Evolutionary conservation across 108 stramenopile genomes (phyloP).

Genomic region (Fragilaria crotonensis): DNA sequence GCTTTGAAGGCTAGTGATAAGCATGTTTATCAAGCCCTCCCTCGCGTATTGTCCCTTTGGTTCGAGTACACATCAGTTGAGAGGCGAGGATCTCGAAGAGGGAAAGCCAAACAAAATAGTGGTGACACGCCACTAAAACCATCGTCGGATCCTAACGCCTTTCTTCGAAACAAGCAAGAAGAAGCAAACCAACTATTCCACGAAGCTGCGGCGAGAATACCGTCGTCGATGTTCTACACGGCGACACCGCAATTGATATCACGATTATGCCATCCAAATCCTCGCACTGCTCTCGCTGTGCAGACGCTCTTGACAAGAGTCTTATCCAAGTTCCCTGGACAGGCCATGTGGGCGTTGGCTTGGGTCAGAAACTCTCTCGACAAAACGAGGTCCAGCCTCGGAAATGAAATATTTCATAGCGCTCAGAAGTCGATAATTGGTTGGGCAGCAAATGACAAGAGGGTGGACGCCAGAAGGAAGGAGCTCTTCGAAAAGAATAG

Average conservation of each 20-base stretch:
- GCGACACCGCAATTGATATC: conserved; percentile 81
- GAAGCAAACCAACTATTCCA: conserved; percentile 56
- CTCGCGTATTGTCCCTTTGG: conserved; percentile 82
- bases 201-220: conserved; percentile 38
- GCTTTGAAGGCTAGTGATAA: conserved; percentile 60
- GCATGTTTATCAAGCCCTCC: conserved; percentile 83
- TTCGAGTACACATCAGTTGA: conserved; percentile 68
- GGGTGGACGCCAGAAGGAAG: background rate
- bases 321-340: conserved; percentile 64
- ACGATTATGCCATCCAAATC: conserved; percentile 50
- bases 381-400: conserved; percentile 43
- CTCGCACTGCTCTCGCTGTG: conserved; percentile 53
- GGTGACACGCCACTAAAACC: background rate
- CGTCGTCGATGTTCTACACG: conserved; percentile 69
- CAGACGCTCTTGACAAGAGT: conserved; percentile 53
- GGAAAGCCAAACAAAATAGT: background rate
- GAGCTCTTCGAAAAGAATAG: background rate
- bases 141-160: background rate
- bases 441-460: background rate
- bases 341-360: conserved; percentile 85
- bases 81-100: background rate
- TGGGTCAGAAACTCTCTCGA: conserved; percentile 63
- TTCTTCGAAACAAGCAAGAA: conserved; percentile 33
- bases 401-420: conserved; percentile 64
- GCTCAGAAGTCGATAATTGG: conserved; percentile 40